These are phyloP conservation scores for Athelia sp. DNA, from an alignment of 1,284 basidiomycete genomes.

Conservation along the genomic window DNA sequence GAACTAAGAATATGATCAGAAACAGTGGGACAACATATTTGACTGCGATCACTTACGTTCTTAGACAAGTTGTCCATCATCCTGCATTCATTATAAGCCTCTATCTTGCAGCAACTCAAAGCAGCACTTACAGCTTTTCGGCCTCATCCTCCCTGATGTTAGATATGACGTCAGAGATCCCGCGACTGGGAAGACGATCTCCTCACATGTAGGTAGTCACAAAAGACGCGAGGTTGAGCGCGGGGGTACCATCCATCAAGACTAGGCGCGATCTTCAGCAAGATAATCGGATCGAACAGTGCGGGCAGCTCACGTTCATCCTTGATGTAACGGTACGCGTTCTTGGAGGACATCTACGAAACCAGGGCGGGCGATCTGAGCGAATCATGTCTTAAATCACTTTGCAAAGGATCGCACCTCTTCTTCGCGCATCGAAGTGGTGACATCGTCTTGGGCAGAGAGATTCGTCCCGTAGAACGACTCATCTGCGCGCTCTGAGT, in stretches of 20 bases:
- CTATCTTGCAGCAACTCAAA: neutral
- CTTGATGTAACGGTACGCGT: constrained; percentile 1
- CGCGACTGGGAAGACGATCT: neutral
- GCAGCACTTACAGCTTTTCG: neutral
- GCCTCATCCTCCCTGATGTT: neutral
- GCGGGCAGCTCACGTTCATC: neutral
- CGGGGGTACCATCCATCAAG: constrained; percentile 62
- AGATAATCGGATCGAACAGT: neutral
- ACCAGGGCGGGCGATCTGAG: neutral
- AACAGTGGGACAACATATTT: neutral
- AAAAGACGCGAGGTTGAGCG: constrained; percentile 81
- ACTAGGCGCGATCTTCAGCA: neutral
- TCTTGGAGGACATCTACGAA: neutral
- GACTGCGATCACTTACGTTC: neutral
- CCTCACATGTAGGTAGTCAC: constrained; percentile 60
- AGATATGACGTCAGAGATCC: neutral
- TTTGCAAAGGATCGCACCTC: neutral
- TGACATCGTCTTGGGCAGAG: neutral
- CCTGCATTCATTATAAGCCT: neutral
- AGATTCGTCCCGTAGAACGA: neutral
- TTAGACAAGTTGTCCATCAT: constrained; percentile 1
- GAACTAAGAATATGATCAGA: neutral
- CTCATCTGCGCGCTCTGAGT: neutral
- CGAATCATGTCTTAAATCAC: neutral
- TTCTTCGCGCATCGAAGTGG: neutral